phyloP scores from a whole-genome alignment of 164 flowering plant genomes.

The Nymphaea thermarum region DNA sequence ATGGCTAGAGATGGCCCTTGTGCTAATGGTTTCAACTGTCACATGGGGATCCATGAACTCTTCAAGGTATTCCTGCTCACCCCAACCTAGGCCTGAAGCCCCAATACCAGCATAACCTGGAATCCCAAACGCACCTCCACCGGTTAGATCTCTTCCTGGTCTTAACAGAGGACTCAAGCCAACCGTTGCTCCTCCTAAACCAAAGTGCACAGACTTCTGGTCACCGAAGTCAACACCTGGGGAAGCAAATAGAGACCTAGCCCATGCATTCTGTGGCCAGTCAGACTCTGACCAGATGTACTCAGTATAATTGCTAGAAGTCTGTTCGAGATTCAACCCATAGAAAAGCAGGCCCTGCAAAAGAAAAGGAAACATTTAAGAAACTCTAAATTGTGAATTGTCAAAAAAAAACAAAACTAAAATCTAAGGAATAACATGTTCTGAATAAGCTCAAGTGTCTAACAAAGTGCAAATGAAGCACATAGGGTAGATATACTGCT shows the following conservation, averaged over 20 bases:
- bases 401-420: too few relatives aligned
- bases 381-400: too few relatives aligned
- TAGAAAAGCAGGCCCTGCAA: constrained; percentile 76
- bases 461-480: too few relatives aligned
- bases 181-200: constrained; percentile 74
- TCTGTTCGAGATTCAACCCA: constrained; percentile 33
- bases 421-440: too few relatives aligned
- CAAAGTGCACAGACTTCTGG: constrained; percentile 62
- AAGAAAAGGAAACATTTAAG: not conserved
- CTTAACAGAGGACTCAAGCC: constrained; percentile 44
- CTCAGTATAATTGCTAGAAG: constrained; percentile 23
- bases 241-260: constrained; percentile 60
- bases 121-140: constrained; percentile 66
- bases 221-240: constrained; percentile 73
- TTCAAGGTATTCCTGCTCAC: constrained; percentile 65
- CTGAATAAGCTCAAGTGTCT: too few relatives aligned
- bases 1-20: constrained; percentile 84
- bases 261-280: constrained; percentile 94
- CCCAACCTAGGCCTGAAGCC: constrained; percentile 83
- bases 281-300: constrained; percentile 83
- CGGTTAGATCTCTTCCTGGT: constrained; percentile 52
- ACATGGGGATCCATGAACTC: constrained; percentile 74
- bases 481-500: too few relatives aligned
- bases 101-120: constrained; percentile 80
- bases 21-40: constrained; percentile 51